Conservation (phyloP, 1,284 basidiomycete species). For the Pseudozyma sp. region DNA sequence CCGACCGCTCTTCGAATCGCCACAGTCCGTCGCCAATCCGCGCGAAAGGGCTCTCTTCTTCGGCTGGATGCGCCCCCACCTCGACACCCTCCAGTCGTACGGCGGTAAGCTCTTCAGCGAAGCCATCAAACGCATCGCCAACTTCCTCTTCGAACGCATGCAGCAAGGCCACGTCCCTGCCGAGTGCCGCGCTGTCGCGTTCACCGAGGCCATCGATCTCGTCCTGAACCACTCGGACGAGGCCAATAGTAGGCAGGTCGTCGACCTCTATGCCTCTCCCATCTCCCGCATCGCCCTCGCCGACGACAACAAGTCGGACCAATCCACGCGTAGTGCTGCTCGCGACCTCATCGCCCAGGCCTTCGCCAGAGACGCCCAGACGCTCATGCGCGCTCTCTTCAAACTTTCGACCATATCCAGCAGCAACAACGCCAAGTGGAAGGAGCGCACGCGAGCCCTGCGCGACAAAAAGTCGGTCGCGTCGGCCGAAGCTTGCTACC, state of each 20-base stretch:
- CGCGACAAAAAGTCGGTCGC: conserved; percentile 22
- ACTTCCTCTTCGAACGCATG: conserved; percentile 62
- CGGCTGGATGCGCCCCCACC: conserved; percentile 45
- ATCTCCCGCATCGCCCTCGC: conserved; percentile 49
- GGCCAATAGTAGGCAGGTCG: conserved; percentile 42
- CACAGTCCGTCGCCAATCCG: conserved; percentile 27
- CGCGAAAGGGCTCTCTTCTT: conserved; percentile 43
- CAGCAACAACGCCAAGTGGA: conserved; percentile 30
- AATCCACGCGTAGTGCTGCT: conserved; percentile 31
- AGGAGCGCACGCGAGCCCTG: conserved; percentile 20
- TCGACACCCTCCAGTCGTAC: conserved; percentile 41
- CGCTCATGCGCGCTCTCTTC: conserved; percentile 23
- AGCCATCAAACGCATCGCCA: conserved; percentile 56
- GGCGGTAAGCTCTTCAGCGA: conserved; percentile 47
- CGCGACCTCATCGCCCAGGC: conserved; percentile 42
- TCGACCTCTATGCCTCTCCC: conserved; percentile 56
- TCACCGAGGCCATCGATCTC: conserved; percentile 44
- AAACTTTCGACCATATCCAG: conserved; percentile 34
- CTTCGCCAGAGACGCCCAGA: conserved; percentile 44
- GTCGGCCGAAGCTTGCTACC: conserved; percentile 27
- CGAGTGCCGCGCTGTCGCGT: conserved; percentile 36
- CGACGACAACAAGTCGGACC: conserved; percentile 21
- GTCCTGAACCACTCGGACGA: conserved; percentile 44
- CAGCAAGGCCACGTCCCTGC: conserved; percentile 55
- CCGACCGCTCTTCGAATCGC: conserved; percentile 34